Conservation (phyloP, 2,329 filamentous ascomycete genomes). For the Magnaporthiopsis rhizophila region DNA sequence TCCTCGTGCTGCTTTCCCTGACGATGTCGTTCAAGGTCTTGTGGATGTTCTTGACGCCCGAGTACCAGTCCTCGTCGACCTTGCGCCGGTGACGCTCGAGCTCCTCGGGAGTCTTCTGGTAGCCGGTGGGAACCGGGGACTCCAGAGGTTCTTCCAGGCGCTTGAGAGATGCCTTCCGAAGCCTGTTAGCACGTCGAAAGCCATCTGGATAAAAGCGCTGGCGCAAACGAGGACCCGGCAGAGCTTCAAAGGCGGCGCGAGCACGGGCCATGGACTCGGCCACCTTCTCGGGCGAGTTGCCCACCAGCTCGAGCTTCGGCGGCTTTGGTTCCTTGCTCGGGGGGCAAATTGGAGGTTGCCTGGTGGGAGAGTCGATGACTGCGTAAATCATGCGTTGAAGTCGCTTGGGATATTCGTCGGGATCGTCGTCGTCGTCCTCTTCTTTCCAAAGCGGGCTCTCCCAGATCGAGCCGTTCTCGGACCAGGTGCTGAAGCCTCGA, state of each 20-base stretch:
- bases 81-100: conserved; percentile 54
- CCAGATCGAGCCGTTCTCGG: no score
- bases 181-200: conserved; percentile 8
- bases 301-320: background rate
- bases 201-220: conserved; percentile 22
- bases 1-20: conserved; percentile 20
- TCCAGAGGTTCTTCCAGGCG: background rate
- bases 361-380: background rate
- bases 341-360: no score
- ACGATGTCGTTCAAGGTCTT: conserved; percentile 23
- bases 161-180: no score
- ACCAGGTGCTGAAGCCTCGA: no score
- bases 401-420: background rate
- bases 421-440: no score
- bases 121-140: conserved; percentile 11
- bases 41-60: conserved; percentile 34
- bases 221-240: conserved; percentile 18
- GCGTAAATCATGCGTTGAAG: background rate
- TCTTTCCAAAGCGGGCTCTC: background rate
- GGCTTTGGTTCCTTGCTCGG: background rate
- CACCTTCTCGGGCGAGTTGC: conserved; percentile 11
- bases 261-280: conserved; percentile 15
- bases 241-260: conserved; percentile 12
- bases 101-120: conserved; percentile 16
- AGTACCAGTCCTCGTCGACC: conserved; percentile 87